Evolutionary conservation across 345 rosid species (phyloP).

Genomic region (Erucastrum elatum): DNA sequence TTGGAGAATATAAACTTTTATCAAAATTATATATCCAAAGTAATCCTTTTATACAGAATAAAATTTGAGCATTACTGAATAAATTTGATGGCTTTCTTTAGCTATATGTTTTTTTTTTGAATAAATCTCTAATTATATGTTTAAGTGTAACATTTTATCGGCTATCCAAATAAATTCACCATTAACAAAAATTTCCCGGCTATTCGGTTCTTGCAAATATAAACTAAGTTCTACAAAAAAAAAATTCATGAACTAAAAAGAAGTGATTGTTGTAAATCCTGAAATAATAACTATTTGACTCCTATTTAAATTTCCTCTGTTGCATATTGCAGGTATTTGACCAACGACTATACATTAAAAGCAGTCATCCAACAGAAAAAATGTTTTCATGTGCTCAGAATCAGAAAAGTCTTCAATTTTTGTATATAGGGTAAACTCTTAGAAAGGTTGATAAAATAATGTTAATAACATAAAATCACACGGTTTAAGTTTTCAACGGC

Average conservation of each 20-base stretch:
- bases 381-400: not conserved
- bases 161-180: not conserved
- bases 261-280: not conserved
- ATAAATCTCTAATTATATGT: not conserved
- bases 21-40: no score
- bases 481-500: not conserved
- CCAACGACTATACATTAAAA: slow-evolving; percentile 33
- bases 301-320: slow-evolving; percentile 8
- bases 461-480: not conserved
- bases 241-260: not conserved
- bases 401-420: not conserved
- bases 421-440: not conserved
- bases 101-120: not conserved
- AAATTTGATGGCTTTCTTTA: not conserved
- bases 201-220: not conserved
- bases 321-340: slow-evolving; percentile 32
- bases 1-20: no score
- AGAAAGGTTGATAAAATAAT: not conserved
- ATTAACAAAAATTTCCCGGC: not conserved
- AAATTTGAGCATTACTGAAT: not conserved
- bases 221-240: not conserved
- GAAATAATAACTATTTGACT: not conserved
- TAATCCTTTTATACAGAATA: not conserved
- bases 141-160: not conserved
- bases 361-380: slow-evolving; percentile 1